A percentile compares a stretch with the other conserved stretches of the same genome.
These are phyloP conservation scores for Eragrostis tef DNA, from an alignment of 202 grass and related monocot species.

Conservation along the genomic window DNA sequence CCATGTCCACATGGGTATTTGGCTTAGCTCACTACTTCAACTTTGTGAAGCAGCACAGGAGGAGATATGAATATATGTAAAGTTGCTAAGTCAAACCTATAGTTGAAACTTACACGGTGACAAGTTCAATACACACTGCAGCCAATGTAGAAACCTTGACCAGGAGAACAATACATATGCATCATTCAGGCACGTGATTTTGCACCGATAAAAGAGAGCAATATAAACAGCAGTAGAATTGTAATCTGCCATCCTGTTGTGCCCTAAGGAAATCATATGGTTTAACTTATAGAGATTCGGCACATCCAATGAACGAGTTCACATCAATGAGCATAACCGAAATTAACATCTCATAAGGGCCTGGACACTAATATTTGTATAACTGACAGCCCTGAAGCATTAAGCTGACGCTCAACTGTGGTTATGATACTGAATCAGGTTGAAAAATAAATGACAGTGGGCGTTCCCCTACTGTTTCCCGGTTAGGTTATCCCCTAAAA, in stretches of 20 bases:
- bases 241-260: not conserved
- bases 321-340: constrained; percentile 6
- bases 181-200: constrained; percentile 4
- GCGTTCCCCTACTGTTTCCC: not conserved
- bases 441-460: not conserved
- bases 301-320: not conserved
- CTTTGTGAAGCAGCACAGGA: not conserved
- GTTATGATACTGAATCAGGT: not conserved
- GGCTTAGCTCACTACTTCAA: not conserved
- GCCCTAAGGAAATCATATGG: not conserved
- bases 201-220: not conserved
- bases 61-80: not conserved
- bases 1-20: not conserved
- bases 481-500: not conserved
- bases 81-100: not conserved
- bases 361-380: not conserved
- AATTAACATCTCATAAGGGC: not conserved
- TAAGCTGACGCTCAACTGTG: not conserved
- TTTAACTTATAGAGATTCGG: not conserved
- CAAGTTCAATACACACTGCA: constrained; percentile 7
- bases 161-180: not conserved
- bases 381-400: not conserved
- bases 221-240: not conserved
- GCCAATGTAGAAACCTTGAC: constrained; percentile 23
- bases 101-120: not conserved